phyloP scores from a whole-genome alignment of 1,284 basidiomycete genomes.

The Cerioporus squamosus region DNA sequence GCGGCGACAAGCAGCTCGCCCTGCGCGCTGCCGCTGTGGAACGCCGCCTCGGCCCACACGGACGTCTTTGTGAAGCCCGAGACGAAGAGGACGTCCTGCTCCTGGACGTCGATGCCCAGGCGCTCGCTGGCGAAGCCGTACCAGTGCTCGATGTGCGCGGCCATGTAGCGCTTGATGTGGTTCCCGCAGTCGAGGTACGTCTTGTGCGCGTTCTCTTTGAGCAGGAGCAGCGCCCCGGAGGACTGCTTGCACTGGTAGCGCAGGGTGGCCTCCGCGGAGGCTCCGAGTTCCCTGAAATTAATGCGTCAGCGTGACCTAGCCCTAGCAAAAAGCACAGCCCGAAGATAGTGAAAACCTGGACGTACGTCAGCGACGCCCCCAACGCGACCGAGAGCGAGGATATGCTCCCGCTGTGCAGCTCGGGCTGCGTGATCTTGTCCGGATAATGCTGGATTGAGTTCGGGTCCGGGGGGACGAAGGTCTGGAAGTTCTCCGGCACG shows the following conservation, averaged over 20 bases:
- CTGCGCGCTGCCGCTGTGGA: background rate
- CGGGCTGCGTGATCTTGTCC: background rate
- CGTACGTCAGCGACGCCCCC: too few relatives aligned
- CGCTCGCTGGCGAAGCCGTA: too few relatives aligned
- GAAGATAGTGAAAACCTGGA: too few relatives aligned
- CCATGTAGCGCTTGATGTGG: background rate
- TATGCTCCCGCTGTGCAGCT: too few relatives aligned
- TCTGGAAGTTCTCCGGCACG: too few relatives aligned
- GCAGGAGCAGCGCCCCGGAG: conserved; percentile 2
- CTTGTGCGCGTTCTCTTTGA: background rate
- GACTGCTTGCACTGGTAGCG: conserved; percentile 4
- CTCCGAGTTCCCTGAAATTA: too few relatives aligned
- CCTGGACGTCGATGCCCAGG: background rate
- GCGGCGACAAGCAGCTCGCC: too few relatives aligned
- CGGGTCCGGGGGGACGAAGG: too few relatives aligned
- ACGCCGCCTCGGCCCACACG: conserved; percentile 16
- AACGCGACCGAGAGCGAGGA: too few relatives aligned
- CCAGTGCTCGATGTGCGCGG: too few relatives aligned
- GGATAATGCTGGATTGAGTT: background rate
- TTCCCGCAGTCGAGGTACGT: background rate
- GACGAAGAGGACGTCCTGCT: conserved; percentile 19
- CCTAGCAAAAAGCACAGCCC: too few relatives aligned
- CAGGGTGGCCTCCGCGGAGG: background rate
- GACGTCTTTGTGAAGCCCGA: conserved; percentile 17
- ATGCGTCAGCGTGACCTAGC: too few relatives aligned